phyloP scores from a whole-genome alignment of 768 basidiomycete species.

The Tricholoma terreum region DNA sequence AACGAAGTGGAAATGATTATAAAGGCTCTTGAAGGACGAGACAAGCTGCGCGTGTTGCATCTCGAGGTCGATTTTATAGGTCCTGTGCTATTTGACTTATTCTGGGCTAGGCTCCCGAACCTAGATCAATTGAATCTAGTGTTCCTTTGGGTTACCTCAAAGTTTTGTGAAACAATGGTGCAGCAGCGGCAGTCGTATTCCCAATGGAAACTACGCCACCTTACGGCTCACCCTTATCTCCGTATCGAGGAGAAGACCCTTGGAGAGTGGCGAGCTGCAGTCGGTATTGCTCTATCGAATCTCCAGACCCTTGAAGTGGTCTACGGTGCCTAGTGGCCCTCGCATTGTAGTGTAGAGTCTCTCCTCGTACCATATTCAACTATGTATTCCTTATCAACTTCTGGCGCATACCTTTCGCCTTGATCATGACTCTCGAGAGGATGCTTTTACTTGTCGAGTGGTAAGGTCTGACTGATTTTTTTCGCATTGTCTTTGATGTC shows the following conservation, averaged over 20 bases:
- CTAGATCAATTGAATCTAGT: not conserved
- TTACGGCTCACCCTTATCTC: not conserved
- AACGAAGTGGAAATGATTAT: not conserved
- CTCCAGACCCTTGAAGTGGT: no score
- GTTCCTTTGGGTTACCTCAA: not conserved
- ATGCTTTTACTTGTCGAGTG: conserved; percentile 34
- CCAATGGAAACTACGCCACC: not conserved
- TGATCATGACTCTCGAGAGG: conserved; percentile 31
- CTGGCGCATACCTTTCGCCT: no score
- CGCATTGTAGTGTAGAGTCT: no score
- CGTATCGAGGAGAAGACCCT: not conserved
- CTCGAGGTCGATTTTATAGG: not conserved
- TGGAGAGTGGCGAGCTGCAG: not conserved
- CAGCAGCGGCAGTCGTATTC: not conserved
- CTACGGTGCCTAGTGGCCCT: no score
- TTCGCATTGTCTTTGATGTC: conserved; percentile 34
- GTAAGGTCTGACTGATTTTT: not conserved
- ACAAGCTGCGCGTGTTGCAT: not conserved
- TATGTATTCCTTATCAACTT: no score
- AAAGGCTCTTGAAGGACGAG: not conserved
- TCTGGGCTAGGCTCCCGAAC: not conserved
- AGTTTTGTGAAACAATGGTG: not conserved
- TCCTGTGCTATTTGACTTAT: not conserved
- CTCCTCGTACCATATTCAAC: no score
- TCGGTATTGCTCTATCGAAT: no score